phyloP scores from a whole-genome alignment of 2,329 filamentous ascomycete genomes.

The Calonectria pseudoreteaudii region DNA sequence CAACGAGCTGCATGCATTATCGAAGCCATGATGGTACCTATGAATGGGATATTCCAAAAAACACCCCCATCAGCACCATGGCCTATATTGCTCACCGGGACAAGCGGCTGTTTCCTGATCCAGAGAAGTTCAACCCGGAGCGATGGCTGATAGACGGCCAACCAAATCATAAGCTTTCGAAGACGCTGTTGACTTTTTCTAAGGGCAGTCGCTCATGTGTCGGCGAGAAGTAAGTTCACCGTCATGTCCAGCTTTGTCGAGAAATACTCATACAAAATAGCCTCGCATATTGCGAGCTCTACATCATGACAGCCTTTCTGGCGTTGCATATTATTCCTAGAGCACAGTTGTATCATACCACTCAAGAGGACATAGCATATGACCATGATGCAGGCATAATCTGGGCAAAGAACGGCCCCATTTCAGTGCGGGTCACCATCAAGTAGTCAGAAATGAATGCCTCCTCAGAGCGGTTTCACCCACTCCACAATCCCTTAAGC shows the following conservation, averaged over 20 bases:
- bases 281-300: conserved; percentile 36
- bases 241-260: fast-evolving
- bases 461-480: too few relatives aligned
- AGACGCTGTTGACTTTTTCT: conserved; percentile 31
- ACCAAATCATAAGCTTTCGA: conserved; percentile 43
- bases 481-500: too few relatives aligned
- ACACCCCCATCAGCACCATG: conserved; percentile 49
- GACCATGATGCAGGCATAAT: conserved; percentile 34
- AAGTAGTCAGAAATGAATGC: background rate
- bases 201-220: conserved; percentile 38
- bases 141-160: conserved; percentile 41
- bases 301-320: conserved; percentile 27
- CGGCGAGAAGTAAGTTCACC: conserved; percentile 34
- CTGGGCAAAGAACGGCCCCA: conserved; percentile 33
- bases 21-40: conserved; percentile 30
- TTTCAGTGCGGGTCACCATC: conserved; percentile 24
- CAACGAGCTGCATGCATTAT: conserved; percentile 43
- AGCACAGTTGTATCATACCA: conserved; percentile 30
- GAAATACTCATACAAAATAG: conserved; percentile 6
- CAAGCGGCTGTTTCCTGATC: conserved; percentile 45
- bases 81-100: conserved; percentile 47
- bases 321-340: conserved; percentile 30
- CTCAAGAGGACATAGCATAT: conserved; percentile 31
- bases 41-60: conserved; percentile 42
- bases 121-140: conserved; percentile 49